Base-by-base conservation (phyloP, 2,329 filamentous ascomycete genomes). In the Podosphaera aphanis region DNA sequence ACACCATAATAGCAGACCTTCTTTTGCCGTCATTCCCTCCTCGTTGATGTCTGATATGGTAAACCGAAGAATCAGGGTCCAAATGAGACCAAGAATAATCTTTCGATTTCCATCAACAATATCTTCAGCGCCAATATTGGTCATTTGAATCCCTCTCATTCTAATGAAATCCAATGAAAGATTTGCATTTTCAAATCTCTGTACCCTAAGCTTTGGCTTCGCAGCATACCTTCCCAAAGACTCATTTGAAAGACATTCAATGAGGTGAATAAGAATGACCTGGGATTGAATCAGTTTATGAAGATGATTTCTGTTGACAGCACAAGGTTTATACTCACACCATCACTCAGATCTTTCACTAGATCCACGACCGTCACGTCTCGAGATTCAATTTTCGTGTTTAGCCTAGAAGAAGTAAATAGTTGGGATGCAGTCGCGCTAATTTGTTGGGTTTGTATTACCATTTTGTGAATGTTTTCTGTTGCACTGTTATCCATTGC, bases 391-490 rank as follows among this genome's bases (percentile, higher is more conserved):
- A 98, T 68, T 66, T 98, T 98, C 56, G 84, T 92, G 65, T 98
- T 98, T 54, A 98, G 74, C 90, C 85, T 90, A 38, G n/a, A 13
- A 25, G 23, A 20, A 33, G 36, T 35, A 33, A 47, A 49, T 31
- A 49, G 47, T 47, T 35, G 46, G 46, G 36, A 31, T 16, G 21
- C 31, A 11, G 4, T 3, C 19, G 35, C 19, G 16, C 27, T 35
- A 43, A 37, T 49, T 25, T 38, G 3, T n/a, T n/a, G n/a, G n/a
- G n/a, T n/a, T n/a, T n/a, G n/a, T n/a, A n/a, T n/a, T n/a, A 83
- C 80, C 90, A 98, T 83, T 95, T 98, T 49, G 86, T 93, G 64
- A 98, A 98, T 23, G 90, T 98, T 73, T 95, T 98, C 64, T 95
- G 81, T 68, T 95, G 88, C 64, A 93, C 85, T 59, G 69, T 76